A percentile compares a stretch with the other conserved stretches of the same genome.
These are phyloP conservation scores for Capronia epimyces DNA, from an alignment of 2,329 filamentous ascomycete genomes.

Conservation along the genomic window DNA sequence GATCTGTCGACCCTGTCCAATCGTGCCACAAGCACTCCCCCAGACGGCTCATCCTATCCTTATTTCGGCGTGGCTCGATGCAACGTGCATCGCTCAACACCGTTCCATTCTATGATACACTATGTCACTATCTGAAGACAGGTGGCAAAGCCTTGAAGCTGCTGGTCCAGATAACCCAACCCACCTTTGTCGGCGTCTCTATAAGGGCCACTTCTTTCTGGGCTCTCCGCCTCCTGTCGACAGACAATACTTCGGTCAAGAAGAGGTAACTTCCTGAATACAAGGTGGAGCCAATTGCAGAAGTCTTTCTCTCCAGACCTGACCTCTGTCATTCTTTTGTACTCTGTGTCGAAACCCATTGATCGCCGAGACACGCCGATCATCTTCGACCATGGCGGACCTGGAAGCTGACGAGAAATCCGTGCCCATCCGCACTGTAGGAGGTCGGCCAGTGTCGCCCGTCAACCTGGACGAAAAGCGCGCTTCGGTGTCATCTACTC, in stretches of 20 bases:
- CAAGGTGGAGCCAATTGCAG: no score
- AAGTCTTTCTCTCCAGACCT: neutral
- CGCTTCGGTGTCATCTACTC: constrained; percentile 15
- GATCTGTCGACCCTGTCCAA: no score
- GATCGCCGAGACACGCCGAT: neutral
- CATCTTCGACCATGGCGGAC: constrained; percentile 11
- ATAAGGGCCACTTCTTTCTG: neutral
- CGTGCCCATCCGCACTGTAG: constrained; percentile 11
- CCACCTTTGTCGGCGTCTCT: neutral
- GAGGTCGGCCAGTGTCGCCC: constrained; percentile 18
- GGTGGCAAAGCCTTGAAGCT: neutral
- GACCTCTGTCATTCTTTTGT: neutral
- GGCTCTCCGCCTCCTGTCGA: neutral
- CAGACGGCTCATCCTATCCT: no score
- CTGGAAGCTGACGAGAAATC: constrained; percentile 17
- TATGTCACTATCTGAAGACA: neutral
- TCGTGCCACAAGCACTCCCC: no score
- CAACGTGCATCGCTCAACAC: no score
- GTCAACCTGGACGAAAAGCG: constrained; percentile 19
- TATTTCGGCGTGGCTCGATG: no score
- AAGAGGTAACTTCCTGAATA: no score
- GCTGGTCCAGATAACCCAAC: neutral
- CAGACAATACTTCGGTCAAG: no score
- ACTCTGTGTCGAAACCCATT: neutral
- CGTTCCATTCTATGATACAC: neutral